A percentile compares a stretch with the other conserved stretches of the same genome.
These are phyloP conservation scores for Eimeria maxima DNA, from an alignment of 169 alveolate genomes.

Conservation along the genomic window DNA sequence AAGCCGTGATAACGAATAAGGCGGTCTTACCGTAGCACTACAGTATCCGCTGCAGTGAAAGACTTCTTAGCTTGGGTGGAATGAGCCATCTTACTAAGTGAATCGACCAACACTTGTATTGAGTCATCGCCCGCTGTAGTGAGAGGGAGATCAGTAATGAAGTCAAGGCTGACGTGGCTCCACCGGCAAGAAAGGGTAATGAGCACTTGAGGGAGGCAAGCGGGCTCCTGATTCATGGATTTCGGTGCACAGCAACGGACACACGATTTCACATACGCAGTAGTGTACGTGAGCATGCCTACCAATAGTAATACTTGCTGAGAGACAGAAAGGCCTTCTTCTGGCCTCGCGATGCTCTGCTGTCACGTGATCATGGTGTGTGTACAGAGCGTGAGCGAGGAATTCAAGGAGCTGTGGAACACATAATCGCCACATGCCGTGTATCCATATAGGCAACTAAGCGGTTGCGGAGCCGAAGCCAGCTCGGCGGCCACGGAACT, in stretches of 20 bases:
- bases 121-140: too few species aligned
- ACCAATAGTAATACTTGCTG: too few species aligned
- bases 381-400: neutral
- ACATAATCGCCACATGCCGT: conserved; percentile 5
- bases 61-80: too few species aligned
- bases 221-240: neutral
- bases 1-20: too few species aligned
- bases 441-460: too few species aligned
- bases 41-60: too few species aligned
- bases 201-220: neutral
- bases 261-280: neutral
- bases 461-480: too few species aligned
- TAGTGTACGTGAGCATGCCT: neutral
- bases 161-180: neutral
- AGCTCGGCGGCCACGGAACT: too few species aligned
- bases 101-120: too few species aligned
- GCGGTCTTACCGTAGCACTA: too few species aligned
- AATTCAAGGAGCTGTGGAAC: neutral
- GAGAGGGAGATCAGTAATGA: too few species aligned
- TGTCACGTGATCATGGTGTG: neutral
- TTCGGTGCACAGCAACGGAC: neutral
- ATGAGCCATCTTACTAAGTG: too few species aligned
- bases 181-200: neutral
- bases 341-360: neutral
- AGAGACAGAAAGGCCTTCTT: neutral